Percentiles rank a stretch among this genome's conserved stretches.
phyloP scores from a whole-genome alignment of 2,329 filamentous ascomycete genomes.

The Aspergillus texensis region DNA sequence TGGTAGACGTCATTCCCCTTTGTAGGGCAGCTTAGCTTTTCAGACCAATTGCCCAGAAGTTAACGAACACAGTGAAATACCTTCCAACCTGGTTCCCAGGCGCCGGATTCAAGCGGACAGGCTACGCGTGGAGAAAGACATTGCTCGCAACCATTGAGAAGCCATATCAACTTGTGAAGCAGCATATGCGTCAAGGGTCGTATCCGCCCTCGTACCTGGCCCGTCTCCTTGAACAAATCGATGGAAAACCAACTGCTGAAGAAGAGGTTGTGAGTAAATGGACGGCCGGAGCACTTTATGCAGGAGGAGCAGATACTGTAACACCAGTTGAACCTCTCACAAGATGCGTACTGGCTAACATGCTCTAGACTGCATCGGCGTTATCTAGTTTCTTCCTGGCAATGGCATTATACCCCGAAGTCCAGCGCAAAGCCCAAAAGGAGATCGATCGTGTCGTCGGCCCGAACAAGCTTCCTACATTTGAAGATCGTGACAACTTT shows the following conservation, averaged over 20 bases:
- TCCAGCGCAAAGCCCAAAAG: constrained; percentile 53
- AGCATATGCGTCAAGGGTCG: constrained; percentile 39
- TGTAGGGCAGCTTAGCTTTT: constrained; percentile 13
- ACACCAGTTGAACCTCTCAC: not conserved
- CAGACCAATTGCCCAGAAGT: not conserved
- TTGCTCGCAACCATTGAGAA: constrained; percentile 37
- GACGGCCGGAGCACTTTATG: constrained; percentile 43
- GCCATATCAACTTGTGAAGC: constrained; percentile 49
- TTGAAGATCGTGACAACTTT: constrained; percentile 39
- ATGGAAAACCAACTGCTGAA: constrained; percentile 25
- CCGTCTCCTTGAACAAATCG: constrained; percentile 39
- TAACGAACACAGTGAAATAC: constrained; percentile 27
- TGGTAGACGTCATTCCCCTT: constrained; percentile 49
- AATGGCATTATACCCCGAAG: constrained; percentile 54
- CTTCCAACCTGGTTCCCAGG: constrained; percentile 52
- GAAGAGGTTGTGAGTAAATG: constrained; percentile 33
- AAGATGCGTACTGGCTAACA: not conserved
- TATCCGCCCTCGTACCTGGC: constrained; percentile 44
- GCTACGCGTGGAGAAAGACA: constrained; percentile 35
- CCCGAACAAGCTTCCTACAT: constrained; percentile 33
- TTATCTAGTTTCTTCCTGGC: constrained; percentile 53
- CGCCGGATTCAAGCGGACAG: constrained; percentile 46
- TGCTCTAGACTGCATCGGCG: constrained; percentile 45
- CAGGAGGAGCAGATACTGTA: constrained; percentile 38
- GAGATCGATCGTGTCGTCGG: constrained; percentile 47